Conservation (phyloP, 2,329 filamentous ascomycete genomes). For the Diplodia seriata region DNA sequence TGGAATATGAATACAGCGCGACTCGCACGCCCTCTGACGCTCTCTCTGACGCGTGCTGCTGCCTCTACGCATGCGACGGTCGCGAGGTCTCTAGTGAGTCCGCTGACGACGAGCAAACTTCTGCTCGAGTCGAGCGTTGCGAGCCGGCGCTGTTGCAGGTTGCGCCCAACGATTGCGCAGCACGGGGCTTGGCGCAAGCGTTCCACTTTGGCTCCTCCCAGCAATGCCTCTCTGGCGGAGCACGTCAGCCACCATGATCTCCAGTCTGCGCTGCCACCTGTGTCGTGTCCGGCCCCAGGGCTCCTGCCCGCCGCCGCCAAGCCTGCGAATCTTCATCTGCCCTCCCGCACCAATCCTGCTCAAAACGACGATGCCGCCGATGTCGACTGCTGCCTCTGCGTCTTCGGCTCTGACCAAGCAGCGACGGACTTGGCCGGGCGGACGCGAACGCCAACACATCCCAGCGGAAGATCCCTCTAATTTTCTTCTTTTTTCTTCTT, state of each 20-base stretch:
- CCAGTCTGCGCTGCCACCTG: not conserved
- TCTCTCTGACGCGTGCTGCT: conserved; percentile 15
- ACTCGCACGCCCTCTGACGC: conserved; percentile 23
- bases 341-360: not conserved
- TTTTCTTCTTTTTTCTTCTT: conserved; percentile 8
- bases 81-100: not conserved
- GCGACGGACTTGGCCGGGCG: not conserved
- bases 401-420: not conserved
- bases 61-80: not conserved
- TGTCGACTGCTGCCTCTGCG: not conserved
- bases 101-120: not conserved
- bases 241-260: conserved; percentile 10
- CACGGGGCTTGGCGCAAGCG: conserved; percentile 18
- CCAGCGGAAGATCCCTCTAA: conserved; percentile 19
- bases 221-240: conserved; percentile 20
- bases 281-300: not conserved
- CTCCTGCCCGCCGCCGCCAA: conserved; percentile 15
- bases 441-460: conserved; percentile 1
- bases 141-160: not conserved
- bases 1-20: conserved; percentile 22
- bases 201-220: conserved; percentile 20
- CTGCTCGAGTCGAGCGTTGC: not conserved
- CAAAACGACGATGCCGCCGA: not conserved
- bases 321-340: conserved; percentile 25
- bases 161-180: conserved; percentile 4